Conservation (phyloP, 2,329 filamentous ascomycete genomes). For the Fusarium newnesense region DNA sequence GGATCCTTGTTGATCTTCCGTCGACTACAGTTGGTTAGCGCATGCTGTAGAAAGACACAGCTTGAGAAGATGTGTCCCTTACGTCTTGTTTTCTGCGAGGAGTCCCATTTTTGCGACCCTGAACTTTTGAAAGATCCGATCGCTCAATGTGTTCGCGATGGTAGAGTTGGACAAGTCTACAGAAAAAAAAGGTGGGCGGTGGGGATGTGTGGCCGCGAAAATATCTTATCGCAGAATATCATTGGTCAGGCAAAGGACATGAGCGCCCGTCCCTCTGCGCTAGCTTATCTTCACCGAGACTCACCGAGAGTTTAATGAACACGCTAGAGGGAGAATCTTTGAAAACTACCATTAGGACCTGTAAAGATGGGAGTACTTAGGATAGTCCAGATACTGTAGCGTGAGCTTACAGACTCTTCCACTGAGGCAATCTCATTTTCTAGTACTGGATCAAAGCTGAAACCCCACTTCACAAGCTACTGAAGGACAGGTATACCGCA, state of each 20-base stretch:
- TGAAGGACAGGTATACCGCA: neutral
- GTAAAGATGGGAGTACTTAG: neutral
- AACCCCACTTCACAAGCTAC: neutral
- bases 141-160: slow-evolving; percentile 13
- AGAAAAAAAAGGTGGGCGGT: slow-evolving; percentile 47
- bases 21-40: slow-evolving; percentile 44
- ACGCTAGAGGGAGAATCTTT: neutral
- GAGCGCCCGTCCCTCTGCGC: neutral
- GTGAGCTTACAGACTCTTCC: neutral
- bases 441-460: neutral
- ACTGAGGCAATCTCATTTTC: neutral
- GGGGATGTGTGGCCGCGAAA: slow-evolving; percentile 39
- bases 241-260: slow-evolving; percentile 39
- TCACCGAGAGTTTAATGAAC: slow-evolving; percentile 1
- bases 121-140: slow-evolving; percentile 11
- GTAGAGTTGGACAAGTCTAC: slow-evolving; percentile 18
- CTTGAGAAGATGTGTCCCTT: slow-evolving; percentile 4
- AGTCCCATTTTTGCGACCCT: slow-evolving; percentile 48
- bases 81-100: slow-evolving; percentile 51
- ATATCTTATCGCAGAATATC: slow-evolving; percentile 42
- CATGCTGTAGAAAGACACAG: neutral
- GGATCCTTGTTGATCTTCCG: slow-evolving; percentile 88
- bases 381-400: neutral
- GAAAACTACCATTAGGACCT: neutral
- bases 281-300: slow-evolving; percentile 29